These are phyloP conservation scores for Boletus edulis DNA, from an alignment of 768 basidiomycete species.

Conservation along the genomic window DNA sequence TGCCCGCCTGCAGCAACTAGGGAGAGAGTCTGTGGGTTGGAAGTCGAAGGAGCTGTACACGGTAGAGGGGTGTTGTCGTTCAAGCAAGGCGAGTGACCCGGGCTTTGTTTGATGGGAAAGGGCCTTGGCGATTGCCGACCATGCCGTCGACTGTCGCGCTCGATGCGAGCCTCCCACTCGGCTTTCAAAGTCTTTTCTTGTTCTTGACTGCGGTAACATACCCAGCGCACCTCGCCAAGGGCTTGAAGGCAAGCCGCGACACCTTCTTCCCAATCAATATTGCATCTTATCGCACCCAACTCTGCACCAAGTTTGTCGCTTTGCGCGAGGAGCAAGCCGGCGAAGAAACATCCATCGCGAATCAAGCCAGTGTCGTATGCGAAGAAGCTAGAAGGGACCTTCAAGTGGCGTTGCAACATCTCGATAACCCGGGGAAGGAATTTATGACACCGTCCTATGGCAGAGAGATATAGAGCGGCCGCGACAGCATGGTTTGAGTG, in stretches of 20 bases:
- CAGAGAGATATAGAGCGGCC: constrained; percentile 46
- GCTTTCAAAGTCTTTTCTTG: constrained; percentile 57
- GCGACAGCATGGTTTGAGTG: constrained; percentile 45
- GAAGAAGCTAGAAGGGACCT: constrained; percentile 53
- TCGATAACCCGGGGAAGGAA: constrained; percentile 50
- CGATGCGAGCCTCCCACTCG: constrained; percentile 41
- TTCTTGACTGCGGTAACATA: constrained; percentile 71
- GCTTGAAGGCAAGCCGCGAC: constrained; percentile 62
- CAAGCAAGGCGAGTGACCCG: constrained; percentile 29
- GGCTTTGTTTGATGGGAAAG: constrained; percentile 25
- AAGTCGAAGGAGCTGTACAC: background rate
- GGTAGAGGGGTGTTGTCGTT: constrained; percentile 20
- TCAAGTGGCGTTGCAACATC: constrained; percentile 51
- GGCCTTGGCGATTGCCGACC: constrained; percentile 21
- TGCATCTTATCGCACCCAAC: constrained; percentile 20
- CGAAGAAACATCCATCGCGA: constrained; percentile 88
- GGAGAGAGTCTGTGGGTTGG: constrained; percentile 24
- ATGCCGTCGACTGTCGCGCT: constrained; percentile 30
- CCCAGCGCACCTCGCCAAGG: constrained; percentile 82
- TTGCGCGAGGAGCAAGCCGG: constrained; percentile 72
- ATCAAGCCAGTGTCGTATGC: constrained; percentile 84
- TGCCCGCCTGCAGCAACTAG: constrained; percentile 34
- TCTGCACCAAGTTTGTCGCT: constrained; percentile 36
- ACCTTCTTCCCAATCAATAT: constrained; percentile 32
- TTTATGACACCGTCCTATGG: constrained; percentile 45